Evolutionary conservation across 208 protist genomes (phyloP).

Genomic region (Leptomonas seymouri): DNA sequence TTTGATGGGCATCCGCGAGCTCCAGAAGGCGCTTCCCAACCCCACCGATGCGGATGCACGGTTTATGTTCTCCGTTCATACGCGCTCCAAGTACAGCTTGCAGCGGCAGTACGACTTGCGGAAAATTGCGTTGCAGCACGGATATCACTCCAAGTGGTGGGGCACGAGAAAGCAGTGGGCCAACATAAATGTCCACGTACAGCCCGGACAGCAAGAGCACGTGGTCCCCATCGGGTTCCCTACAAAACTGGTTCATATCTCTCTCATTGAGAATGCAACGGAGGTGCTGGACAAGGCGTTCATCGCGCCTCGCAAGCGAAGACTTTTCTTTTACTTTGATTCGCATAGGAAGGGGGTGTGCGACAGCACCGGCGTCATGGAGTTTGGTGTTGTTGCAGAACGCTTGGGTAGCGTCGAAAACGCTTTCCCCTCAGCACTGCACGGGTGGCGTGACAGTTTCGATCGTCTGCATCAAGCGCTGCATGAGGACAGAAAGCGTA

Average conservation of each 20-base stretch:
- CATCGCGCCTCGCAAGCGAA: conserved; percentile 46
- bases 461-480: neutral
- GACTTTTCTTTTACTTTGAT: neutral
- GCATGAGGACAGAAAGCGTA: conserved; percentile 31
- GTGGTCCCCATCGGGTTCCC: conserved; percentile 12
- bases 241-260: conserved; percentile 73
- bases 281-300: conserved; percentile 42
- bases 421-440: no score
- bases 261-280: conserved; percentile 52
- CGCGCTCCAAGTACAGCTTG: conserved; percentile 21
- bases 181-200: conserved; percentile 20
- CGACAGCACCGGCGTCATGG: neutral
- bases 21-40: conserved; percentile 1
- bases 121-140: conserved; percentile 6
- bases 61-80: conserved; percentile 24
- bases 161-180: conserved; percentile 51
- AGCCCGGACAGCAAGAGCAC: conserved; percentile 22
- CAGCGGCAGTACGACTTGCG: conserved; percentile 27
- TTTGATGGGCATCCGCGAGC: neutral
- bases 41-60: neutral
- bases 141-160: conserved; percentile 73
- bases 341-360: neutral
- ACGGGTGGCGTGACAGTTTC: neutral
- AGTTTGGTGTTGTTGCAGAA: neutral
- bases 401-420: neutral